Evolutionary conservation across 192 early-diverging fungal genomes (phyloP), one percentile per base, ranked within the genome.

Genomic region (Coemansia sp.): DNA sequence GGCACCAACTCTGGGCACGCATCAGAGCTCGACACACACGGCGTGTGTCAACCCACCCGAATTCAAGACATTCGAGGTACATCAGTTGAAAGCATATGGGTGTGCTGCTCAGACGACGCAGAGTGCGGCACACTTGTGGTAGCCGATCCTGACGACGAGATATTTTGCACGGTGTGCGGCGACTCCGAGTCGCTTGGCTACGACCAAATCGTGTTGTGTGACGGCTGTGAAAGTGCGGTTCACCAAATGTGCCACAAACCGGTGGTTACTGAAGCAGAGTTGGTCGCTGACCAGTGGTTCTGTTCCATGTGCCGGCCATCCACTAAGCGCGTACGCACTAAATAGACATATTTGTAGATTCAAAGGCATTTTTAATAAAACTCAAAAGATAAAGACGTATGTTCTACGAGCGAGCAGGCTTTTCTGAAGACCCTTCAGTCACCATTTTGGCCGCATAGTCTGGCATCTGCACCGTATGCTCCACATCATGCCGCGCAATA

Each of bases 171-270:
- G 3, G 6, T 66, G 27, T 78, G 75, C 35, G 45, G 52, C 4
- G 43, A 64, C 11, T 37, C 51, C 23, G 70, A 64, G 14, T 78
- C 75, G 22, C 66, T 43, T 57, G 45, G 63, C 35, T 78, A 82
- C 67, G 65, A 82, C 68, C 70, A 82, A 62, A 82, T 82, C 18
- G 53, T 82, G 2, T 64, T 82, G 18, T 82, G 80, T 38, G 80
- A 82, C 48, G 63, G 62, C 29, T 82, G 80, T 39, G 80, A 82
- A 47, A 56, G 51, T 6, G 80, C 68, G n/a, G 64, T 76, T 14
- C 80, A 82, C 32, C 80, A 82, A 51, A 61, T 69, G 54, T 82
- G 80, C 62, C 80, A 82, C 52, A 59, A 16, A 3, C 80, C 80
- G 4, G 55, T 71, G 2, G 69, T 82, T 35, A 82, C 68, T 1